phyloP scores from a whole-genome alignment of 768 basidiomycete species.

The Rhodocollybia butyracea region DNA sequence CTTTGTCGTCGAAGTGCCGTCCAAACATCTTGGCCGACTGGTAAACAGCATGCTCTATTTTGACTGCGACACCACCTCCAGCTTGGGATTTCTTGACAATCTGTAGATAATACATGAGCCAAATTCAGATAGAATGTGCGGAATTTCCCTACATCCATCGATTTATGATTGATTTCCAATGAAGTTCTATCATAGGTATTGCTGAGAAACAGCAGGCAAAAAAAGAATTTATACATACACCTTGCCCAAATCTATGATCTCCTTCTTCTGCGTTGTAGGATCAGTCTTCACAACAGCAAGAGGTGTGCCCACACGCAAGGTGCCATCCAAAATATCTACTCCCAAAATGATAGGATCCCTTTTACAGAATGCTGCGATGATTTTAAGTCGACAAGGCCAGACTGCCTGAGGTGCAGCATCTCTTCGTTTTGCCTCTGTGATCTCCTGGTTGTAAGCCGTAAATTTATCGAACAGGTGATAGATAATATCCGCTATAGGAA shows the following conservation, averaged over 20 bases:
- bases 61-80: slow-evolving; percentile 96
- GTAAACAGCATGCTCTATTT: slow-evolving; percentile 97
- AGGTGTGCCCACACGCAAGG: slow-evolving; percentile 88
- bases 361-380: slow-evolving; percentile 91
- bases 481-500: slow-evolving; percentile 84
- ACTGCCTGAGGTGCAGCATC: slow-evolving; percentile 94
- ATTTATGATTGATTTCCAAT: slow-evolving; percentile 95
- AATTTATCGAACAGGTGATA: slow-evolving; percentile 98
- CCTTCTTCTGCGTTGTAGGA: slow-evolving; percentile 82
- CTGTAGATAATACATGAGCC: slow-evolving; percentile 33
- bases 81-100: slow-evolving; percentile 90
- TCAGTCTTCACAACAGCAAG: slow-evolving; percentile 94
- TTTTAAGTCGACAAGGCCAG: slow-evolving; percentile 94
- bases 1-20: slow-evolving; percentile 94
- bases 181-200: slow-evolving; percentile 62
- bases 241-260: slow-evolving; percentile 89
- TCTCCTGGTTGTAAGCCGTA: slow-evolving; percentile 89
- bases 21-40: slow-evolving; percentile 95
- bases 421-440: slow-evolving; percentile 85
- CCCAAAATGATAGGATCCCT: slow-evolving; percentile 97
- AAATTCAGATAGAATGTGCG: not conserved
- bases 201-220: slow-evolving; percentile 6
- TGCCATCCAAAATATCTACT: slow-evolving; percentile 93
- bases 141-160: slow-evolving; percentile 57
- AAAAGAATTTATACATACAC: slow-evolving; percentile 55